Percentiles rank a stretch among this genome's conserved stretches.
Evolutionary conservation across 108 stramenopile genomes (phyloP).

Genomic region (Thalassiosira profunda): DNA sequence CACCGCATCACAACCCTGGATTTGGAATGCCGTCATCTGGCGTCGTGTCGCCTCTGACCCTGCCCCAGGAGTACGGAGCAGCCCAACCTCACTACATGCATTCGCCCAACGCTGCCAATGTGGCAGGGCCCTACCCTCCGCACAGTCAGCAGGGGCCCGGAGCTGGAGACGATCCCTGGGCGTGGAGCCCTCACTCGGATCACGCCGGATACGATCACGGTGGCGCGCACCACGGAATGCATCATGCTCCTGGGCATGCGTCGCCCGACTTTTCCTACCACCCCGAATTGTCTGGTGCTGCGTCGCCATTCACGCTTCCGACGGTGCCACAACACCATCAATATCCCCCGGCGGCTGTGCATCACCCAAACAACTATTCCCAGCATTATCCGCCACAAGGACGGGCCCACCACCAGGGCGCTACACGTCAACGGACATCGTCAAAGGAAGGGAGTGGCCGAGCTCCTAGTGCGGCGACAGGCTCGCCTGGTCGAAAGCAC

Average conservation of each 20-base stretch:
- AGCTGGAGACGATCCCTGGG: no score
- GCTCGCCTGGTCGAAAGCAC: no score
- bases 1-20: conserved; percentile 12
- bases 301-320: conserved; percentile 30
- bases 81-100: no score
- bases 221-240: conserved; percentile 7
- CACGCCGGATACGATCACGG: conserved; percentile 7
- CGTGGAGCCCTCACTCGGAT: no score
- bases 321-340: background rate
- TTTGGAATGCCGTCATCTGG: conserved; percentile 2
- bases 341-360: background rate
- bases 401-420: background rate
- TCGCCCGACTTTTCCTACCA: conserved; percentile 29
- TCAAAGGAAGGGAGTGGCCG: conserved; percentile 13
- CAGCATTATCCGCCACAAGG: background rate
- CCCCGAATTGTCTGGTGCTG: conserved; percentile 11
- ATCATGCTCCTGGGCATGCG: conserved; percentile 9
- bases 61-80: conserved; percentile 8
- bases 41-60: conserved; percentile 30
- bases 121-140: no score
- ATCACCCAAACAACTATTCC: background rate
- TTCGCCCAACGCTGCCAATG: no score
- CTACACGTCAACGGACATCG: conserved; percentile 11
- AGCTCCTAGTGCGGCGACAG: no score
- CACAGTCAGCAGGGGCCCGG: no score